These are phyloP conservation scores for Metarhizium rileyi DNA, from an alignment of 2,329 filamentous ascomycete genomes.

Conservation along the genomic window DNA sequence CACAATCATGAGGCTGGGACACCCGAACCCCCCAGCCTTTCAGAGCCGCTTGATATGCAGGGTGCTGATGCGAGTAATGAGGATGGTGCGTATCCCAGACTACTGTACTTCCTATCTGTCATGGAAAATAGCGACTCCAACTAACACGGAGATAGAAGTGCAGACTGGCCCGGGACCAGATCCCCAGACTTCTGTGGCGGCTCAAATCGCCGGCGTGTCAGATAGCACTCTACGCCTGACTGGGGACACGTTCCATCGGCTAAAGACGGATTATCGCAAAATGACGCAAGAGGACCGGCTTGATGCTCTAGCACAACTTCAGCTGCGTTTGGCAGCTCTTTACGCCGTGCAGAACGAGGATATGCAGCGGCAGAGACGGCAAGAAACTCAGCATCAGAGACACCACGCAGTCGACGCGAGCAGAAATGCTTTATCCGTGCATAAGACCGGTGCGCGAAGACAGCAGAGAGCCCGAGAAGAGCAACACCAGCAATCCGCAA, in stretches of 20 bases:
- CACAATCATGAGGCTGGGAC: conserved; percentile 36
- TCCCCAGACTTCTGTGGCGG: conserved; percentile 25
- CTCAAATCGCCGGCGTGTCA: conserved; percentile 31
- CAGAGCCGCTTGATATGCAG: not conserved
- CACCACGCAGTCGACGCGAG: conserved; percentile 28
- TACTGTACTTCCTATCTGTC: not conserved
- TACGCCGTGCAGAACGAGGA: conserved; percentile 37
- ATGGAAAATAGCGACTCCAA: not conserved
- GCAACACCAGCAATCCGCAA: conserved; percentile 6
- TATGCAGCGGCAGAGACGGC: conserved; percentile 28
- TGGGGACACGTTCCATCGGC: conserved; percentile 34
- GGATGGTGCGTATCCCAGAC: not conserved
- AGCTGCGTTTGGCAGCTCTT: conserved; percentile 33
- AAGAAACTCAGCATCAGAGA: conserved; percentile 27
- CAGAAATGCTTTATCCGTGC: conserved; percentile 15
- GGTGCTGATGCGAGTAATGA: conserved; percentile 8
- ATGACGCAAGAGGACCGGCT: conserved; percentile 31
- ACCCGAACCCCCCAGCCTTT: conserved; percentile 21
- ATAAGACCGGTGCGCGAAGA: conserved; percentile 16
- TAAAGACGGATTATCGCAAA: conserved; percentile 32
- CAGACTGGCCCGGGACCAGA: conserved; percentile 21
- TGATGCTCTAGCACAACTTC: conserved; percentile 28
- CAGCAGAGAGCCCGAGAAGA: conserved; percentile 9
- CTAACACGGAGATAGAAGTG: not conserved
- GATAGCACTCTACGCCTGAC: conserved; percentile 28